Conservation (phyloP, 2,329 filamentous ascomycete genomes). For the Boeremia exigua region DNA sequence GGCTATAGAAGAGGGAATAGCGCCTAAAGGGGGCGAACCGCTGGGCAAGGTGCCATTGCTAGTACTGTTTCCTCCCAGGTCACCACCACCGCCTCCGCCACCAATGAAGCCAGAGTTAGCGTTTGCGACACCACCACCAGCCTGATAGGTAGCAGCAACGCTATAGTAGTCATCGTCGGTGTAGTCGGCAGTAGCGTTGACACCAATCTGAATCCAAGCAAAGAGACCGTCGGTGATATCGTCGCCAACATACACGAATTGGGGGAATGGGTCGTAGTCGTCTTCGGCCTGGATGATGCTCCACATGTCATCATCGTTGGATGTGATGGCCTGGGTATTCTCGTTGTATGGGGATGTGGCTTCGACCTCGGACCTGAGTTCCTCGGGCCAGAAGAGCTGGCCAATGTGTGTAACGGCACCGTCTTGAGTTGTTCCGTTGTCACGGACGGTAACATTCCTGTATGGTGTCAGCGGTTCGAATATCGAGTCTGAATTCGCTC, state of each 20-base stretch:
- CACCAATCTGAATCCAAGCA: slow-evolving; percentile 34
- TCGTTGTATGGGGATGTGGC: slow-evolving; percentile 47
- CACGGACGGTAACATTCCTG: slow-evolving; percentile 43
- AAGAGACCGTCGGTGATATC: slow-evolving; percentile 31
- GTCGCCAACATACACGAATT: slow-evolving; percentile 33
- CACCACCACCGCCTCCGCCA: slow-evolving; percentile 4
- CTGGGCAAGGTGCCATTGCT: no score
- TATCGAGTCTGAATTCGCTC: no score
- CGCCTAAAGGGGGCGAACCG: slow-evolving; percentile 23
- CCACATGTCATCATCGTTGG: slow-evolving; percentile 36
- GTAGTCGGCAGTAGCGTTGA: slow-evolving; percentile 30
- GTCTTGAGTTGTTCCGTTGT: slow-evolving; percentile 49
- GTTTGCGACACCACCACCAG: slow-evolving; percentile 28
- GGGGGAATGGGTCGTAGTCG: slow-evolving; percentile 31
- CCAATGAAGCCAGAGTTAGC: slow-evolving; percentile 12
- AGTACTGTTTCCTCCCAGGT: slow-evolving; percentile 18
- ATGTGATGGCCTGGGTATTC: slow-evolving; percentile 35
- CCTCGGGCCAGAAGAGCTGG: slow-evolving; percentile 54
- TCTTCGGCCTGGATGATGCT: slow-evolving; percentile 33
- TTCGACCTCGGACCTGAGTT: slow-evolving; percentile 48
- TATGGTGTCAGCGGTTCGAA: no score
- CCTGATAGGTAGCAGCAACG: slow-evolving; percentile 29
- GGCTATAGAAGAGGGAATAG: slow-evolving; percentile 7
- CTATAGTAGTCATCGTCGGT: slow-evolving; percentile 26
- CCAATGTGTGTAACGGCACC: slow-evolving; percentile 51